Evolutionary conservation across 768 basidiomycete genomes (phyloP).

Genomic region (Lenzites betulinus): DNA sequence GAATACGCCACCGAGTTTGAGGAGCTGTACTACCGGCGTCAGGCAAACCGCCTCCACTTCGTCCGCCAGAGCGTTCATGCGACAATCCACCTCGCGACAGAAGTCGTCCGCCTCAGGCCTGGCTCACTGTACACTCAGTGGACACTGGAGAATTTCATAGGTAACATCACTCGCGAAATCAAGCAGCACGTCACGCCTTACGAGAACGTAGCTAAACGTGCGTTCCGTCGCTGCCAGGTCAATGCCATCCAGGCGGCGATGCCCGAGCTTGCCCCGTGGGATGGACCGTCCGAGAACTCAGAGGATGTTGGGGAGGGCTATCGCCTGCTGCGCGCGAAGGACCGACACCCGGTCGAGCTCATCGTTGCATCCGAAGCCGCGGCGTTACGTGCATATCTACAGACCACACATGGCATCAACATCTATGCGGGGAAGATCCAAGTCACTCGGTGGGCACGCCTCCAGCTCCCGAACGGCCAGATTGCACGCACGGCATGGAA

Average conservation of each 20-base stretch:
- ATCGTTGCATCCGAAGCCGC: too few species aligned
- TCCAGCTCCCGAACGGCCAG: not conserved
- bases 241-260: conserved; percentile 24
- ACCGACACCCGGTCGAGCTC: too few species aligned
- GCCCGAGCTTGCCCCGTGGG: not conserved
- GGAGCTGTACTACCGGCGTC: conserved; percentile 35
- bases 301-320: too few species aligned
- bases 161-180: conserved; percentile 30
- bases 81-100: conserved; percentile 30
- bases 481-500: not conserved
- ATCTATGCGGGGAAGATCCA: too few species aligned
- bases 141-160: conserved; percentile 30
- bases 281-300: too few species aligned
- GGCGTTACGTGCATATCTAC: too few species aligned
- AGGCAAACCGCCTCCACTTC: conserved; percentile 35
- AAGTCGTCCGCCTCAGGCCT: conserved; percentile 28
- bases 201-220: conserved; percentile 29
- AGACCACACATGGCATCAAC: too few species aligned
- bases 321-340: too few species aligned
- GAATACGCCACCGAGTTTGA: too few species aligned
- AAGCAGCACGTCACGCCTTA: conserved; percentile 28
- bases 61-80: conserved; percentile 35
- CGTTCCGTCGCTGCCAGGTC: conserved; percentile 23
- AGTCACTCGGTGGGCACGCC: too few species aligned
- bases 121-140: conserved; percentile 19